phyloP scores from a whole-genome alignment of 768 basidiomycete species.

The Suillus subluteus region DNA sequence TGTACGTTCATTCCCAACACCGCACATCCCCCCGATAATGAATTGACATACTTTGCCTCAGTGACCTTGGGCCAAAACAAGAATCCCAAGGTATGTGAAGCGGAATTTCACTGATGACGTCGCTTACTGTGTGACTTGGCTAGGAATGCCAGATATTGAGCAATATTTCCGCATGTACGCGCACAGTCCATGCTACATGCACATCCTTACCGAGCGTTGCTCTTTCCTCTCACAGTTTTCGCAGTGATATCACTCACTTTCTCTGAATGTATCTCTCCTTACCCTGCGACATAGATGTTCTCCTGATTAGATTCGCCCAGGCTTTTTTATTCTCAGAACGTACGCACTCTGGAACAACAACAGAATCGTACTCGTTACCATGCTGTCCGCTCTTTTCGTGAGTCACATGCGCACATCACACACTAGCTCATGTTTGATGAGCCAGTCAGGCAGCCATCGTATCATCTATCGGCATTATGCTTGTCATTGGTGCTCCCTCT shows the following conservation, averaged over 20 bases:
- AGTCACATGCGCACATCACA: not conserved
- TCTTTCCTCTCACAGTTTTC: not conserved
- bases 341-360: not conserved
- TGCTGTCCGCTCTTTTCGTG: not conserved
- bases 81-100: not conserved
- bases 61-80: not conserved
- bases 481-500: not conserved
- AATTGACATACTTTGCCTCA: not conserved
- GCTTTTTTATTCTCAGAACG: not conserved
- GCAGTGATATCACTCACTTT: not conserved
- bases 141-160: not conserved
- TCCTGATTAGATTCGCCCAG: not conserved
- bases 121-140: not conserved
- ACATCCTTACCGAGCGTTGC: not conserved
- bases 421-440: not conserved
- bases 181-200: not conserved
- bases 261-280: not conserved
- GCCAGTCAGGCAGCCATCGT: not conserved
- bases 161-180: not conserved
- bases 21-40: not conserved
- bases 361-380: not conserved
- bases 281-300: not conserved
- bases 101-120: not conserved
- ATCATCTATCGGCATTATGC: not conserved
- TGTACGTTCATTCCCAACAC: not conserved